A percentile compares a stretch with the other conserved stretches of the same genome.
Evolutionary conservation across 768 basidiomycete species (phyloP).

Genomic region (Chalciporus chontae): DNA sequence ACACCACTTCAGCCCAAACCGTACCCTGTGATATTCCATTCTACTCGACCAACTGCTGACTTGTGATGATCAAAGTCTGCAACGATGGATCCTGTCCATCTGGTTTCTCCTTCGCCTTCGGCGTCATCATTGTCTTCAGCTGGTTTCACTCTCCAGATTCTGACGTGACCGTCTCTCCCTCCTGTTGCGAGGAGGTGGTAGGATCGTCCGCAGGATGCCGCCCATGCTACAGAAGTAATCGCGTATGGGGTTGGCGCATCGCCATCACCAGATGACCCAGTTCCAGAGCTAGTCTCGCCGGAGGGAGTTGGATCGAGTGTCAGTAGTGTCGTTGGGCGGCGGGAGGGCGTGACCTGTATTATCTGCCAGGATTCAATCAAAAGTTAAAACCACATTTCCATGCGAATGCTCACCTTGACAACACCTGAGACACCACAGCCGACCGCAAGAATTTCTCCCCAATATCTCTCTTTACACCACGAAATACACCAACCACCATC

Average conservation of each 20-base stretch:
- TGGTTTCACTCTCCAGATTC: constrained; percentile 85
- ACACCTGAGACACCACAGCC: constrained; percentile 68
- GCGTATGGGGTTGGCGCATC: constrained; percentile 49
- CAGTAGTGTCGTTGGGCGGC: constrained; percentile 62
- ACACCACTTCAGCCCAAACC: neutral
- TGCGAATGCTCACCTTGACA: constrained; percentile 58
- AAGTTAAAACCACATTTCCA: neutral
- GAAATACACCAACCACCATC: constrained; percentile 91
- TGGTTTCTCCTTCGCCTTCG: constrained; percentile 40
- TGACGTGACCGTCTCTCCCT: constrained; percentile 78
- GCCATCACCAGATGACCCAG: constrained; percentile 26
- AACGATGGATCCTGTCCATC: constrained; percentile 73
- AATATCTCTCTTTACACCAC: constrained; percentile 96
- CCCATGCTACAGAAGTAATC: constrained; percentile 87
- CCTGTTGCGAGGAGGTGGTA: constrained; percentile 95
- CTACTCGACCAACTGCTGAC: constrained; percentile 80
- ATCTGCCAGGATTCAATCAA: constrained; percentile 42
- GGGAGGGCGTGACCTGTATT: constrained; percentile 67
- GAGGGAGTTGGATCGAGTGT: constrained; percentile 46
- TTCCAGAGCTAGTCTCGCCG: constrained; percentile 21
- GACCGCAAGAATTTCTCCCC: constrained; percentile 87
- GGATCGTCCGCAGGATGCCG: constrained; percentile 88
- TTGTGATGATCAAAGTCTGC: constrained; percentile 88
- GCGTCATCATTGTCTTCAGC: constrained; percentile 42
- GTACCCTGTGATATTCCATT: constrained; percentile 92